These are phyloP conservation scores for Pugionium cornutum DNA, from an alignment of 345 rosid species.

Conservation along the genomic window DNA sequence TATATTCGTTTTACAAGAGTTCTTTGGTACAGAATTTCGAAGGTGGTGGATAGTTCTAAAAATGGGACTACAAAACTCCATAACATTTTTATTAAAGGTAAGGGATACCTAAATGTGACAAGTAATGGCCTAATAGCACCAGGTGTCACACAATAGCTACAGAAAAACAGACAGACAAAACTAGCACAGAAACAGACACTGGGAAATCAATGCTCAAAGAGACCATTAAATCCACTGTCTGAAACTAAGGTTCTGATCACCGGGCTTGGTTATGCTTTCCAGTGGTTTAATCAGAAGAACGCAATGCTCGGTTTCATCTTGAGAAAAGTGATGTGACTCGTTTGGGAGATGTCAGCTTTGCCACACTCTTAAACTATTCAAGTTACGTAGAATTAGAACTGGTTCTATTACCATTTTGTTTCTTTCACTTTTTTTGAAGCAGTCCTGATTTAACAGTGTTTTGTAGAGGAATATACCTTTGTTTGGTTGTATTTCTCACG, in stretches of 20 bases:
- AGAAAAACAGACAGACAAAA: constrained; percentile 32
- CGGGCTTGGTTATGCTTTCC: constrained; percentile 22
- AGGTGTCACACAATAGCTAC: constrained; percentile 30
- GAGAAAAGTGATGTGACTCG: constrained; percentile 61
- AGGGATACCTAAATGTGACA: constrained; percentile 23
- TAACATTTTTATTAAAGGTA: constrained; percentile 15
- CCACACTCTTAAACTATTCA: constrained; percentile 78
- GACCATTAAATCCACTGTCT: constrained; percentile 31
- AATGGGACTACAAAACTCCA: constrained; percentile 13
- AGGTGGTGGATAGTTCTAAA: constrained; percentile 22
- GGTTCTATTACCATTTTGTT: constrained; percentile 4
- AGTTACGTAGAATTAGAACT: constrained; percentile 19
- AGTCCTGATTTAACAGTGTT: neutral
- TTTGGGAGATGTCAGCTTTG: constrained; percentile 56
- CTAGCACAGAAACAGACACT: constrained; percentile 18
- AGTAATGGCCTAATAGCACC: constrained; percentile 24
- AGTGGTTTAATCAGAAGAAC: constrained; percentile 7
- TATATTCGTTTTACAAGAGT: constrained; percentile 26
- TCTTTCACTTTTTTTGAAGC: constrained; percentile 10
- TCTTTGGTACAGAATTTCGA: constrained; percentile 25
- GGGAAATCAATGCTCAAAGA: constrained; percentile 5
- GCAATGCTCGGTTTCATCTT: constrained; percentile 40
- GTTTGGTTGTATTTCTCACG: constrained; percentile 75
- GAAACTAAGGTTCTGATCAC: constrained; percentile 15
- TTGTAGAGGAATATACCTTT: constrained; percentile 54